Percentiles rank a stretch among this genome's conserved stretches.
phyloP scores from a whole-genome alignment of 352 stramenopile genomes.

The Thalassiosira oceanica region DNA sequence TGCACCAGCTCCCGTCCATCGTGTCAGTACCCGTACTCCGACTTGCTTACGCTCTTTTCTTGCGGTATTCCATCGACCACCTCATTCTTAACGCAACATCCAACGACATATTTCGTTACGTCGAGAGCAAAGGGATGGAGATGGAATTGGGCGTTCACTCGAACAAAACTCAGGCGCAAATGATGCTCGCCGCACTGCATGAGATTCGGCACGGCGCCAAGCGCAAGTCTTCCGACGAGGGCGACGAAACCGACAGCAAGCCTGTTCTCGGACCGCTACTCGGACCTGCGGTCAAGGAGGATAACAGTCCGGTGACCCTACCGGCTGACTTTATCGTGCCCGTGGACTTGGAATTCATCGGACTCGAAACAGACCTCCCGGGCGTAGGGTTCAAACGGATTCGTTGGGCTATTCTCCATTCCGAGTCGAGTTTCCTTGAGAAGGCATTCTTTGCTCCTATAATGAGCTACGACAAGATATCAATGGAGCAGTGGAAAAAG shows the following conservation, averaged over 20 bases:
- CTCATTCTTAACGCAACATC: constrained; percentile 65
- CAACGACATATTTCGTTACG: constrained; percentile 74
- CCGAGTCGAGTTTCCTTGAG: constrained; percentile 57
- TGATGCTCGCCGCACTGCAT: constrained; percentile 73
- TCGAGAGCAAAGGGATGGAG: constrained; percentile 78
- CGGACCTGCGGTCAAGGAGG: constrained; percentile 63
- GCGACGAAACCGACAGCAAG: constrained; percentile 35
- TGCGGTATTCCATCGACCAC: constrained; percentile 51
- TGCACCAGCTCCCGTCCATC: constrained; percentile 61
- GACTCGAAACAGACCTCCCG: constrained; percentile 68
- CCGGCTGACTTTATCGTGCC: constrained; percentile 55
- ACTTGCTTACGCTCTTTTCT: constrained; percentile 52
- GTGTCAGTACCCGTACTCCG: constrained; percentile 58
- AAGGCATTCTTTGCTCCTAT: constrained; percentile 35
- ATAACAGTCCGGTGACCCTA: constrained; percentile 38
- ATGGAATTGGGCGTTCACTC: constrained; percentile 69
- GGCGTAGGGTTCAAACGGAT: constrained; percentile 70
- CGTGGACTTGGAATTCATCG: constrained; percentile 66
- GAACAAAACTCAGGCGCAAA: constrained; percentile 57
- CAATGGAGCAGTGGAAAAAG: constrained; percentile 46
- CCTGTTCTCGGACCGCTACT: constrained; percentile 59
- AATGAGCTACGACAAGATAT: constrained; percentile 55
- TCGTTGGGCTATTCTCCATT: constrained; percentile 59
- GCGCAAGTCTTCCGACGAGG: constrained; percentile 46
- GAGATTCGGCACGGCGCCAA: constrained; percentile 63